Evolutionary conservation across 768 basidiomycete species (phyloP).

Genomic region (Panus rudis): DNA sequence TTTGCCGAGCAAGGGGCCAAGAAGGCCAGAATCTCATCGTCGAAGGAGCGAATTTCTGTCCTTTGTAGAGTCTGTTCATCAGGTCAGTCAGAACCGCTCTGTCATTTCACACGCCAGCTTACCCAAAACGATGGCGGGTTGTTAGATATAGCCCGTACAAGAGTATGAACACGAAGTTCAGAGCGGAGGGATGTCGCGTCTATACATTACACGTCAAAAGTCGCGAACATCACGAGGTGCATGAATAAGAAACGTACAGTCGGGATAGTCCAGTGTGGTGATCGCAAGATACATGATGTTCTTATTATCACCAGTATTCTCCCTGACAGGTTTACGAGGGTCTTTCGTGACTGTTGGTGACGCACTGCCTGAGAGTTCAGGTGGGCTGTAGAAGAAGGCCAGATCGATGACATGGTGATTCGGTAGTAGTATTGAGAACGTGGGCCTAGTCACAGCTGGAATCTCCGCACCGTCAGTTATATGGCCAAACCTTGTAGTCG

Average conservation of each 20-base stretch:
- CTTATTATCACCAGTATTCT: conserved; percentile 12
- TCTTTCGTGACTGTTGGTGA: conserved; percentile 13
- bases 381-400: conserved; percentile 31
- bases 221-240: too few species aligned
- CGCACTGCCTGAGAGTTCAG: conserved; percentile 3
- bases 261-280: conserved; percentile 51
- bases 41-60: conserved; percentile 35
- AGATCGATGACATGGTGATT: conserved; percentile 35
- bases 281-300: conserved; percentile 42
- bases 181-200: too few species aligned
- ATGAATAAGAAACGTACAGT: conserved; percentile 54
- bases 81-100: too few species aligned
- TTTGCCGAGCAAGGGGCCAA: conserved; percentile 31
- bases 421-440: conserved; percentile 37
- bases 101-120: too few species aligned
- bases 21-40: conserved; percentile 40
- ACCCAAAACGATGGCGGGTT: too few species aligned
- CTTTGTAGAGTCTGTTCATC: too few species aligned
- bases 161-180: too few species aligned
- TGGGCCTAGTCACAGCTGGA: conserved; percentile 28
- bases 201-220: too few species aligned
- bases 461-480: conserved; percentile 1
- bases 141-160: too few species aligned
- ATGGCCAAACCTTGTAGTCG: conserved; percentile 33
- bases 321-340: conserved; percentile 20